Conservation (phyloP, 2,329 filamentous ascomycete species). For the Berkeleyomyces basicola region DNA sequence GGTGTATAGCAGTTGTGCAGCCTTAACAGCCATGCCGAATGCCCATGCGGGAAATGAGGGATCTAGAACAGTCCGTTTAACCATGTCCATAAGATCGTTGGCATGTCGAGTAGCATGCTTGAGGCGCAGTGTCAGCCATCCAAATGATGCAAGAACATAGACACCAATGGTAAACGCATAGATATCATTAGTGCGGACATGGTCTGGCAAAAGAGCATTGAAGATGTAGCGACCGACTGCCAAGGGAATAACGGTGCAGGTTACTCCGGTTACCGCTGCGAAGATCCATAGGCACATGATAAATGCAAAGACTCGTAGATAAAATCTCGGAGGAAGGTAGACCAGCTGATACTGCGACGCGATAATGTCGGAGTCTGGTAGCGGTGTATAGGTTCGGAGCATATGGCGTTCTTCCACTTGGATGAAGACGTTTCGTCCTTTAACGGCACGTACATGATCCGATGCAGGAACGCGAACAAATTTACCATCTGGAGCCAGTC, state of each 20-base stretch:
- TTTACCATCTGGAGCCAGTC: conserved; percentile 50
- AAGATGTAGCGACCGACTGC: conserved; percentile 71
- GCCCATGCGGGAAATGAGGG: conserved; percentile 16
- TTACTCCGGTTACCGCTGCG: conserved; percentile 71
- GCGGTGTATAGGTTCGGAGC: neutral
- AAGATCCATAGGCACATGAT: conserved; percentile 87
- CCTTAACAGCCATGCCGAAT: conserved; percentile 20
- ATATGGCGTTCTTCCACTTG: conserved; percentile 37
- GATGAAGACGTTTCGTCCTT: conserved; percentile 65
- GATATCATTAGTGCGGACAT: conserved; percentile 75
- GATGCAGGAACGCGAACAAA: conserved; percentile 90
- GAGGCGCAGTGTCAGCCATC: conserved; percentile 44
- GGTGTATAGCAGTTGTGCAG: conserved; percentile 48
- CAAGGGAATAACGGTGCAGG: conserved; percentile 71
- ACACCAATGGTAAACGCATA: conserved; percentile 90
- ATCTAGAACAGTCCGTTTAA: conserved; percentile 9
- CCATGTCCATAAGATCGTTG: neutral
- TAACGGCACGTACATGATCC: conserved; percentile 86
- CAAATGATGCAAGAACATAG: conserved; percentile 55
- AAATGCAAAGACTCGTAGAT: conserved; percentile 63
- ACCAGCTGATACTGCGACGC: conserved; percentile 51
- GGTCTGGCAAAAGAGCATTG: conserved; percentile 49
- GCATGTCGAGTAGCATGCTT: neutral
- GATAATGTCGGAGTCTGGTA: conserved; percentile 30
- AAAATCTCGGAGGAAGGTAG: conserved; percentile 75